phyloP scores from a whole-genome alignment of 2,329 filamentous ascomycete species.

The Colletotrichum shisoi region DNA sequence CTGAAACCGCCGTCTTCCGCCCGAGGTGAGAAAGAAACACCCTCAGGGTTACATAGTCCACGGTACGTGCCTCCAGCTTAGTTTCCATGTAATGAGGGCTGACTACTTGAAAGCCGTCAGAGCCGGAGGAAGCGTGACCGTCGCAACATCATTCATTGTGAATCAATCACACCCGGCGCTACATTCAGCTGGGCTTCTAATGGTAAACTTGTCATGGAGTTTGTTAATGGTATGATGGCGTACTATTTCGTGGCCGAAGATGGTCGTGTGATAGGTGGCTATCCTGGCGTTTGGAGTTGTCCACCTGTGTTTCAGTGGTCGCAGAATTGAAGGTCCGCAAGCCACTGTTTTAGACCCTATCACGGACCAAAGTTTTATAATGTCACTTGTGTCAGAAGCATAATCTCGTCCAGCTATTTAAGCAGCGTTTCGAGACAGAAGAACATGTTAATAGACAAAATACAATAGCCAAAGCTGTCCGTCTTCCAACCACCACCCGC shows the following conservation, averaged over 20 bases:
- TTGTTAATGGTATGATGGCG: neutral
- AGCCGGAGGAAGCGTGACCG: neutral
- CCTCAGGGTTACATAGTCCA: neutral
- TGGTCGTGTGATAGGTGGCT: conserved; percentile 14
- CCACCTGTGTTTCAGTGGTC: conserved; percentile 9
- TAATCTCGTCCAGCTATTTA: neutral
- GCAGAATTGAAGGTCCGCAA: neutral
- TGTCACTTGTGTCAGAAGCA: neutral
- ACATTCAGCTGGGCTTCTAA: conserved; percentile 3
- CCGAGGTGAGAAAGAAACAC: neutral
- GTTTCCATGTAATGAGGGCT: neutral
- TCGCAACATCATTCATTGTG: neutral
- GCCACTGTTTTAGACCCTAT: neutral
- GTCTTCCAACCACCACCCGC: neutral
- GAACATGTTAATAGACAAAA: neutral
- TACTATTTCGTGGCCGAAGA: conserved; percentile 10
- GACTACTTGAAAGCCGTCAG: neutral
- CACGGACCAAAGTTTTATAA: neutral
- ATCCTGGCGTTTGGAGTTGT: conserved; percentile 10
- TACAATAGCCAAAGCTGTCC: neutral
- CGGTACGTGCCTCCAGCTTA: neutral
- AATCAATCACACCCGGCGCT: conserved; percentile 9
- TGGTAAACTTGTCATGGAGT: conserved; percentile 6
- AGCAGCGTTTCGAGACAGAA: neutral
- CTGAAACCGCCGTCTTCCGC: neutral